Base-by-base conservation (phyloP, 192 early-diverging fungal genomes). In the Coemansia sp. region DNA sequence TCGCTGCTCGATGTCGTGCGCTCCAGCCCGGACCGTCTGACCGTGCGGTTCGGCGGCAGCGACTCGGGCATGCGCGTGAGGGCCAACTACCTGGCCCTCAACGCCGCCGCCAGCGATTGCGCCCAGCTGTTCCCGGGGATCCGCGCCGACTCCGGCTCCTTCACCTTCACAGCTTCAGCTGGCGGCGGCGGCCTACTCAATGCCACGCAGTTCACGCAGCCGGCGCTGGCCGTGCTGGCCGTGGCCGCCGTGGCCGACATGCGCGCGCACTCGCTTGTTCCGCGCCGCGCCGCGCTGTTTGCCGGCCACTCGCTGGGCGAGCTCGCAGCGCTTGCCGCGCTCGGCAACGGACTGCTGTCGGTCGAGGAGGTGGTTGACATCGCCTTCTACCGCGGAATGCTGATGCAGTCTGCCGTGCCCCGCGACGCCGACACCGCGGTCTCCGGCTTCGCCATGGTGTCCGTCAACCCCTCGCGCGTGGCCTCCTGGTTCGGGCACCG, bases 241-340 rank as follows among this genome's bases (percentile, higher is more conserved):
- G 89, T 91, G 78, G 94, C 93, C 32, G 87, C 88, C 0, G 93
- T 94, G 63, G 88, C 90, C 65, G 96, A 98, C 68, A 93, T 96
- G 93, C 85, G 87, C 41, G 73, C 87, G n/a, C 89, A 93, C 71
- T 90, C 90, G 21, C 80, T 96, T 68, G 86, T 98, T 18, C 91
- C 89, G 68, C 55, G 78, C 46, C 19, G 18, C 15, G 87, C 89
- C 76, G 90, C 90, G 57, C 75, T 89, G 26, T 98, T 98, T 76
- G 94, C 94, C 56, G 96, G 96, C 59, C 96, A 98, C 82, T 92
- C 92, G 56, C 87, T 98, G 45, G 96, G 96, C 74, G 96, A 98
- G 68, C 94, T 94, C 65, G 89, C 92, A 57, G 93, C 91, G 41
- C 77, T 98, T 47, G 87, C 91, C 5, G 78, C 94, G 10, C 84